Evolutionary conservation across 495 filamentous ascomycete genomes (phyloP).

Genomic region (Trichoderma virens): DNA sequence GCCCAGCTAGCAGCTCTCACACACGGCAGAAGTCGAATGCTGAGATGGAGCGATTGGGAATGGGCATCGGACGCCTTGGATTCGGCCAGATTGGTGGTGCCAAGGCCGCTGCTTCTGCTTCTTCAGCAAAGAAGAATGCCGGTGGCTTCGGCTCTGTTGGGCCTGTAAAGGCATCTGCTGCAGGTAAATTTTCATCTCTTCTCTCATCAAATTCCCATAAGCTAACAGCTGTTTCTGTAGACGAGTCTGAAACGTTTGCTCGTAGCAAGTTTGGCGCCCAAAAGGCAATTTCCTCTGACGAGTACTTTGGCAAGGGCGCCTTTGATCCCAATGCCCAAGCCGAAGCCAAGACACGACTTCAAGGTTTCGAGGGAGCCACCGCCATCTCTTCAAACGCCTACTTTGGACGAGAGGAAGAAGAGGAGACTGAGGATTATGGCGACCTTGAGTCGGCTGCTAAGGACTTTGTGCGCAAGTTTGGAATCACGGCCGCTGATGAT

Average conservation of each 20-base stretch:
- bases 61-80: constrained; percentile 80
- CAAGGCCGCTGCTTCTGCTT: constrained; percentile 40
- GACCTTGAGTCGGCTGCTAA: constrained; percentile 86
- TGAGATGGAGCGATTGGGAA: constrained; percentile 83
- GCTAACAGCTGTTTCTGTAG: constrained; percentile 31
- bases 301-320: constrained; percentile 87
- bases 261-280: constrained; percentile 75
- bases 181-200: constrained; percentile 48
- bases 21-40: constrained; percentile 50
- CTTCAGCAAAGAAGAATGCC: constrained; percentile 58
- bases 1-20: constrained; percentile 52
- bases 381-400: constrained; percentile 93
- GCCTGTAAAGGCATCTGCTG: constrained; percentile 53
- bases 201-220: background rate
- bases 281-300: constrained; percentile 95
- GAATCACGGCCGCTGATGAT: constrained; percentile 90
- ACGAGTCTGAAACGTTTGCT: constrained; percentile 65
- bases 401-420: constrained; percentile 79
- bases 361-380: constrained; percentile 86
- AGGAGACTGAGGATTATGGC: constrained; percentile 65
- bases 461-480: constrained; percentile 91
- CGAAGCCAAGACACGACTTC: constrained; percentile 79
- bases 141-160: constrained; percentile 84
- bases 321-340: constrained; percentile 74
- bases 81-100: constrained; percentile 77